These are phyloP conservation scores for Phytophthora multivora DNA, from an alignment of 352 stramenopile genomes.

Conservation along the genomic window DNA sequence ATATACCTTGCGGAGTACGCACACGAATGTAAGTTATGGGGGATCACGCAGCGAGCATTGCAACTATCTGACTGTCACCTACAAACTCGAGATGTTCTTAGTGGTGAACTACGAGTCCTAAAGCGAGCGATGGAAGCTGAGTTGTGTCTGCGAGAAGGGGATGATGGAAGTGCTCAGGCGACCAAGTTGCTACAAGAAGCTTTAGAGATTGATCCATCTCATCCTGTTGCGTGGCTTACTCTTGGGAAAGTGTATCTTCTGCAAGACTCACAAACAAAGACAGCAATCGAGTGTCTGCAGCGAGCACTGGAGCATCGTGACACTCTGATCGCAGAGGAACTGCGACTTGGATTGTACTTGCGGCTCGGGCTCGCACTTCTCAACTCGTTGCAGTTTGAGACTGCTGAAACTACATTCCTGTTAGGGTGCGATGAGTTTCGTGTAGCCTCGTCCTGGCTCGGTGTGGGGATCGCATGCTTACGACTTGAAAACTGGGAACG, in stretches of 20 bases:
- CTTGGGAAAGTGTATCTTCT: slow-evolving; percentile 53
- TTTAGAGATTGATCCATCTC: slow-evolving; percentile 56
- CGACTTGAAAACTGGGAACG: slow-evolving; percentile 67
- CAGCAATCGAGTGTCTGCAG: slow-evolving; percentile 59
- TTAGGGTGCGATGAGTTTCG: slow-evolving; percentile 61
- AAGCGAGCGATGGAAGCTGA: slow-evolving; percentile 57
- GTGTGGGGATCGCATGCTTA: slow-evolving; percentile 70
- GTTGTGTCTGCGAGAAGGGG: slow-evolving; percentile 32
- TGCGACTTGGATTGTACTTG: slow-evolving; percentile 55
- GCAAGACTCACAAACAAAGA: slow-evolving; percentile 43
- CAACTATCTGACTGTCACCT: slow-evolving; percentile 42
- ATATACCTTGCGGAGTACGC: slow-evolving; percentile 54
- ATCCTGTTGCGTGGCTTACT: slow-evolving; percentile 63
- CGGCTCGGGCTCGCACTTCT: slow-evolving; percentile 67
- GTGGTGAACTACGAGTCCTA: slow-evolving; percentile 50
- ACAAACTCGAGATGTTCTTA: slow-evolving; percentile 46
- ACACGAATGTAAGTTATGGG: slow-evolving; percentile 49
- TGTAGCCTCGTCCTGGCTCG: slow-evolving; percentile 77
- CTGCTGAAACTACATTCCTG: slow-evolving; percentile 62
- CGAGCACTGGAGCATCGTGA: slow-evolving; percentile 43
- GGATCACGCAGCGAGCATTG: slow-evolving; percentile 39
- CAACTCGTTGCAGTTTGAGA: slow-evolving; percentile 64
- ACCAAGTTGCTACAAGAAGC: slow-evolving; percentile 55
- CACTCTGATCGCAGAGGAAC: slow-evolving; percentile 33
- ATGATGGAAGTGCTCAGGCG: slow-evolving; percentile 25